Percentiles rank a stretch among this genome's conserved stretches.
phyloP scores from a whole-genome alignment of 2,329 filamentous ascomycete genomes.

The Monosporascus sp. region DNA sequence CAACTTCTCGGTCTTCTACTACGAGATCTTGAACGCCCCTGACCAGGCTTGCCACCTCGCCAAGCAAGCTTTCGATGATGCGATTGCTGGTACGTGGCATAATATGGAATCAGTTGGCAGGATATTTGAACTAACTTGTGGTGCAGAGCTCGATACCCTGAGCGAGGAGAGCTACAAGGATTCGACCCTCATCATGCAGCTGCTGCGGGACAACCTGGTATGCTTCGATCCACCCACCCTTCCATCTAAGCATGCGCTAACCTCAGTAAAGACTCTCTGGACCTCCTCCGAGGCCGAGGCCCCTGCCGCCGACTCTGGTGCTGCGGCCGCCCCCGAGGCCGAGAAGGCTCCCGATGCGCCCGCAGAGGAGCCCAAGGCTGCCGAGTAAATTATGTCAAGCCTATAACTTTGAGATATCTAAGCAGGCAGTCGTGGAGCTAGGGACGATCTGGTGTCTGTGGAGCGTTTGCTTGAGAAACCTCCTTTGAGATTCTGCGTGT shows the following conservation, averaged over 20 bases:
- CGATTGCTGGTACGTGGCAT: constrained; percentile 65
- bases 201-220: constrained; percentile 94
- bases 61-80: constrained; percentile 94
- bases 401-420: constrained; percentile 35
- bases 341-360: constrained; percentile 53
- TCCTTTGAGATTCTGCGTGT: constrained; percentile 40
- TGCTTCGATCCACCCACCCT: constrained; percentile 21
- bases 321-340: constrained; percentile 48
- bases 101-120: not conserved
- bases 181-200: constrained; percentile 97
- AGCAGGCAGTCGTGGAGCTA: constrained; percentile 39
- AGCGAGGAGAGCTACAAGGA: constrained; percentile 99
- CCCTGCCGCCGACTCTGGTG: constrained; percentile 43
- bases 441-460: constrained; percentile 56
- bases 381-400: constrained; percentile 46
- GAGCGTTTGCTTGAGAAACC: constrained; percentile 55
- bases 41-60: constrained; percentile 97
- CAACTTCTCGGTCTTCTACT: constrained; percentile 99
- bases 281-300: constrained; percentile 97
- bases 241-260: constrained; percentile 23
- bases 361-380: constrained; percentile 63
- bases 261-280: constrained; percentile 76
- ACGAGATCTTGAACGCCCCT: constrained; percentile 97
- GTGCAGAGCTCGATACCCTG: constrained; percentile 83
- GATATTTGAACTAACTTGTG: constrained; percentile 17